Conservation (phyloP, 2,329 filamentous ascomycete genomes). For the Calonectria pteridis region DNA sequence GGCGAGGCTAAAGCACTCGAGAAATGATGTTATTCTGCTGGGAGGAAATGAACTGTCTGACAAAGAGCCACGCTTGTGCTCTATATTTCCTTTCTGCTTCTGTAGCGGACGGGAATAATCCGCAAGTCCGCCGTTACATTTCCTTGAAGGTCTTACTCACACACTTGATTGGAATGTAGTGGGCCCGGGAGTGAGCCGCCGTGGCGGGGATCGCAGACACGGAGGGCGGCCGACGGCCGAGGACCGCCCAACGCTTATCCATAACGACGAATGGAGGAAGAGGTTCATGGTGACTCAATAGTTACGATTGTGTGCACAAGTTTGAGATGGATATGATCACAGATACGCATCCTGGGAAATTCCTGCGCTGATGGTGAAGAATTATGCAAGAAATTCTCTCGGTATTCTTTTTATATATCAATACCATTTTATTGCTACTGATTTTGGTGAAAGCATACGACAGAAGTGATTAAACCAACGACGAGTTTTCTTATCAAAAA, state of each 20-base stretch:
- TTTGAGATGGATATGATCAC: background rate
- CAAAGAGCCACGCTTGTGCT: background rate
- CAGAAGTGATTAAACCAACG: background rate
- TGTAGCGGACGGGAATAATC: background rate
- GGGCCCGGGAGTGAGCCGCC: background rate
- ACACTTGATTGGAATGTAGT: background rate
- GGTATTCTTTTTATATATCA: background rate
- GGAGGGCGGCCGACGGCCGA: constrained; percentile 1
- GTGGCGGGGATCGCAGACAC: background rate
- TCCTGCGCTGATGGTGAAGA: background rate
- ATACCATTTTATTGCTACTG: background rate
- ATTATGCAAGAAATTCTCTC: background rate
- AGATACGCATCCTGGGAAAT: background rate
- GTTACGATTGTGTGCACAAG: background rate
- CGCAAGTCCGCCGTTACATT: background rate
- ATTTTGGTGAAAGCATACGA: background rate
- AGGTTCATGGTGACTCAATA: background rate
- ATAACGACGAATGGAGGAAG: too few relatives aligned
- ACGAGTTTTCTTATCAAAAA: background rate
- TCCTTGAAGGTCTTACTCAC: background rate
- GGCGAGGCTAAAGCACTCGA: too few relatives aligned
- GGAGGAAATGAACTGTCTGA: background rate
- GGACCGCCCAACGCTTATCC: background rate
- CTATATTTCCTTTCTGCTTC: background rate
- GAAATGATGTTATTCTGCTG: background rate